Evolutionary conservation across 2,329 filamentous ascomycete genomes (phyloP).

Genomic region (Aspergillus sp.): DNA sequence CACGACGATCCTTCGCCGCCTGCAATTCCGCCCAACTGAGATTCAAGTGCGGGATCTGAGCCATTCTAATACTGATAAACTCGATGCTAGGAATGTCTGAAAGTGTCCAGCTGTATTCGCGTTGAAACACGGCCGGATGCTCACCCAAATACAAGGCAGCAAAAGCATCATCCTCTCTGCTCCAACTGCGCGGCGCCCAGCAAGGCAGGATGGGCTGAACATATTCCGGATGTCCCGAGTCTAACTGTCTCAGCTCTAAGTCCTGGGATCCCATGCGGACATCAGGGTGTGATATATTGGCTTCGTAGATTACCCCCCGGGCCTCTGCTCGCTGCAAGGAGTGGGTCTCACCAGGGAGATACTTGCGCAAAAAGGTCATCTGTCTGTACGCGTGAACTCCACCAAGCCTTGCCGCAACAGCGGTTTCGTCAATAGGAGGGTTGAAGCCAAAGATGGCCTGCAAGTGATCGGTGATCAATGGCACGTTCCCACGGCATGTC

Average conservation of each 20-base stretch:
- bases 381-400: constrained; percentile 14
- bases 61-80: constrained; percentile 18
- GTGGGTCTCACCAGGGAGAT: constrained; percentile 17
- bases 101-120: constrained; percentile 10
- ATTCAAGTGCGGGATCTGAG: constrained; percentile 14
- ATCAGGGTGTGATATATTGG: constrained; percentile 11
- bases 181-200: constrained; percentile 8
- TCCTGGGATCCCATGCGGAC: constrained; percentile 10
- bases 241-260: constrained; percentile 7
- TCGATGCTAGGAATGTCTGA: constrained; percentile 3
- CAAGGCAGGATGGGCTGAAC: constrained; percentile 7
- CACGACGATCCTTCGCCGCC: neutral
- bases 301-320: constrained; percentile 14
- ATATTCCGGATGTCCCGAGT: constrained; percentile 7
- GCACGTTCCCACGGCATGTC: constrained; percentile 16
- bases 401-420: constrained; percentile 13
- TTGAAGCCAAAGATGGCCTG: constrained; percentile 15
- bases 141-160: constrained; percentile 14
- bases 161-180: constrained; percentile 12
- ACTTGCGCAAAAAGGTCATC: constrained; percentile 13
- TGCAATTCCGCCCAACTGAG: constrained; percentile 8
- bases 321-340: constrained; percentile 17
- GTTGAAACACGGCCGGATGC: constrained; percentile 8
- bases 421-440: constrained; percentile 10
- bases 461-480: constrained; percentile 13